Base-by-base conservation (phyloP, 306 rosid species). In the Benincasa hispida region DNA sequence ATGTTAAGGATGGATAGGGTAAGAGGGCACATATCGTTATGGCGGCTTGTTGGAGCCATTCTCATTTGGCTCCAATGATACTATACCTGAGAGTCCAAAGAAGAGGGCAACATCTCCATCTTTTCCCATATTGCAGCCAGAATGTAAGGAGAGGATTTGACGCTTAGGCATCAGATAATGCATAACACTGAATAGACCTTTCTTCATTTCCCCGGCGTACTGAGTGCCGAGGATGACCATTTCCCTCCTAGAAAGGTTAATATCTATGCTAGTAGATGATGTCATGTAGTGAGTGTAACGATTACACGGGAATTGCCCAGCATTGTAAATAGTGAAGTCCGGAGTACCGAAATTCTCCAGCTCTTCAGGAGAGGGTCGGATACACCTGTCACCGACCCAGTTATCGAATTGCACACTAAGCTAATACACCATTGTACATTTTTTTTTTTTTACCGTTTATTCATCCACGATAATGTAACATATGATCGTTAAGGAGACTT, bases 161-260 rank as follows among this genome's bases (percentile, higher is more conserved):
- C 93, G 93, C 86, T 48, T 86, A 24, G 98, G 98, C 96, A 93
- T 91, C 86, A 93, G 91, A 86, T 86, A 93, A 80, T 93, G 98
- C 98, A 91, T 93, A 19, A 93, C 88, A 79, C 93, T 78, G 85
- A 93, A 93, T 35, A 93, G 89, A 45, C 98, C 98, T 67, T 93
- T 93, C 89, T 93, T 93, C 98, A 91, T 93, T 84, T 93, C 98
- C 83, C 98, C 98, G 45, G 98, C 98, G 32, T 93, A 93, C 15
- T 93, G 98, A 0, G 98, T 93, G 79, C 98, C 98, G 68, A 93
- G 93, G 83, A 93, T 93, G 80, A 91, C 93, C 98, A 93, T 93
- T 88, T 93, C 98, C 81, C 84, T 88, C 83, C 98, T 88, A 79
- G 87, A 83, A 72, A 93, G 98, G 79, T 91, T 91, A 74, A 93